These are phyloP conservation scores for Carex myosuroides DNA, from an alignment of 176 grass and related monocot species.

Conservation along the genomic window DNA sequence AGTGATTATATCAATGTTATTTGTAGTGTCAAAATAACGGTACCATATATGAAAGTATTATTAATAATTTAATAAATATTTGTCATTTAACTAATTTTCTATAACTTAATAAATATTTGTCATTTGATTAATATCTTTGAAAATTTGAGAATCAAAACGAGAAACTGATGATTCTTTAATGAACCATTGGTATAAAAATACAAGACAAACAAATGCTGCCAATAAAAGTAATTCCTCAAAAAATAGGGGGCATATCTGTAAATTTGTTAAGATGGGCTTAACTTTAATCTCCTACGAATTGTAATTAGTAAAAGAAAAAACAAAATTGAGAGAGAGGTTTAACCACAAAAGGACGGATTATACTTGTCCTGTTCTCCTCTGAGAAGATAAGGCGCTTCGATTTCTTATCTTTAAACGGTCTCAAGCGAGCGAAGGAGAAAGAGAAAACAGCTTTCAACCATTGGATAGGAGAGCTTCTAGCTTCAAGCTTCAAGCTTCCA, in stretches of 20 bases:
- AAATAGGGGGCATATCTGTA: background rate
- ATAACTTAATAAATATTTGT: too few relatives aligned
- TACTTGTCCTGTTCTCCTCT: background rate
- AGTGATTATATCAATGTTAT: too few relatives aligned
- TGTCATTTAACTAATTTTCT: too few relatives aligned
- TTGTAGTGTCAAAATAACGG: too few relatives aligned
- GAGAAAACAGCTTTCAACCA: background rate
- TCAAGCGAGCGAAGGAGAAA: background rate
- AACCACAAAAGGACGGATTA: too few relatives aligned
- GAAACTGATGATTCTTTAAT: too few relatives aligned
- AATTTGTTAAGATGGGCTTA: background rate
- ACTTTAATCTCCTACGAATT: background rate
- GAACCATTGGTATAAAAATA: too few relatives aligned
- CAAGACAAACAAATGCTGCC: background rate
- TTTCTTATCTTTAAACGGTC: slow-evolving; percentile 8
- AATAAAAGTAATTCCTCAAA: background rate
- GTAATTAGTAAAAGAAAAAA: background rate
- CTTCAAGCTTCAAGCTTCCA: background rate
- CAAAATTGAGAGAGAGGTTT: background rate
- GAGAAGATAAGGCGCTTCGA: slow-evolving; percentile 8
- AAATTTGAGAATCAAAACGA: too few relatives aligned
- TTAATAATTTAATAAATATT: too few relatives aligned
- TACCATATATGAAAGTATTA: too few relatives aligned
- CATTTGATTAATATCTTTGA: too few relatives aligned
- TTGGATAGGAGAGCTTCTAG: background rate